A percentile compares a stretch with the other conserved stretches of the same genome.
Evolutionary conservation across 106 monocot genomes (phyloP).

Genomic region (Dioscorea dumetorum): DNA sequence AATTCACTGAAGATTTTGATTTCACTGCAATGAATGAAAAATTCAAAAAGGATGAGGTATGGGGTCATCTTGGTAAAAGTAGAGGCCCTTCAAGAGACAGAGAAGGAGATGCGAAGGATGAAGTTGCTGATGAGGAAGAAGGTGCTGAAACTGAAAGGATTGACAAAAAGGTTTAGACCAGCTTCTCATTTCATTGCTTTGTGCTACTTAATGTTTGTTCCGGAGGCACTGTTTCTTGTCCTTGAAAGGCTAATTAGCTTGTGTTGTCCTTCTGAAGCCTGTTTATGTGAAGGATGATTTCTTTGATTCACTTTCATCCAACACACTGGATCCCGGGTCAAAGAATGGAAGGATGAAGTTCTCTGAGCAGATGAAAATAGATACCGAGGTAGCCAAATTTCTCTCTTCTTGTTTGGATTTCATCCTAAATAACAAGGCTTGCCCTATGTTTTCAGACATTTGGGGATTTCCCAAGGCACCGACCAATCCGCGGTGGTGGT

Average conservation of each 20-base stretch:
- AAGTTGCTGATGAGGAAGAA: slow-evolving; percentile 34
- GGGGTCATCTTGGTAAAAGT: slow-evolving; percentile 84
- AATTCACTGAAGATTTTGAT: slow-evolving; percentile 90
- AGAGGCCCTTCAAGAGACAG: slow-evolving; percentile 30
- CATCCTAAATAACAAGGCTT: not conserved
- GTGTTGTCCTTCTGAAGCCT: not conserved
- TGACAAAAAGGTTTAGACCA: slow-evolving; percentile 28
- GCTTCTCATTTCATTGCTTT: not conserved
- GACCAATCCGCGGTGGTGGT: slow-evolving; percentile 45
- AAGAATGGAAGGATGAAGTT: slow-evolving; percentile 45
- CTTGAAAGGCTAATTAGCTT: not conserved
- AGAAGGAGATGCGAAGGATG: slow-evolving; percentile 30
- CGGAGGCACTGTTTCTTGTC: not conserved
- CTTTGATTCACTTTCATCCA: slow-evolving; percentile 80
- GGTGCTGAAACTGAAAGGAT: slow-evolving; percentile 20
- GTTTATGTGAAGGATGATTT: slow-evolving; percentile 31
- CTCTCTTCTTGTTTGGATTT: not conserved
- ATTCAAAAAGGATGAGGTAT: slow-evolving; percentile 98
- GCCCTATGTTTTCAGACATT: slow-evolving; percentile 40
- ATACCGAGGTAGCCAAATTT: slow-evolving; percentile 25
- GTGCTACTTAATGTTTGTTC: not conserved
- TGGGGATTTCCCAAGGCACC: slow-evolving; percentile 60
- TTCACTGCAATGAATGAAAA: slow-evolving; percentile 96
- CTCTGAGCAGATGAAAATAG: slow-evolving; percentile 28
- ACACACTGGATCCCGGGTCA: slow-evolving; percentile 41